Evolutionary conservation across 176 grass and related monocot genomes (phyloP).

Genomic region (Typha latifolia): DNA sequence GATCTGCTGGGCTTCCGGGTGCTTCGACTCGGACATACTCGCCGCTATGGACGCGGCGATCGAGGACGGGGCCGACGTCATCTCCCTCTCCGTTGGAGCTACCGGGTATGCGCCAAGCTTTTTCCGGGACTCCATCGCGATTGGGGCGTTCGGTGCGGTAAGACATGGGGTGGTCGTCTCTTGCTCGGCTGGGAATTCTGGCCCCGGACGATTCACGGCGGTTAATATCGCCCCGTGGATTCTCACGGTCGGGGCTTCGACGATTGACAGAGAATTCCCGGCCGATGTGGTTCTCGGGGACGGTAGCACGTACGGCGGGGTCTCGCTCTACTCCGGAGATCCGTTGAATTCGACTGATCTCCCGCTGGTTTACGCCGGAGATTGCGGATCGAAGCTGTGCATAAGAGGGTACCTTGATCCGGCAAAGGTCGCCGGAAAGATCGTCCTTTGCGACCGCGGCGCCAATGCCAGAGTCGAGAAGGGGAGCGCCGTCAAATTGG

Average conservation of each 20-base stretch:
- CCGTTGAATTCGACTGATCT: conserved; percentile 28
- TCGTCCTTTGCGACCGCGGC: conserved; percentile 66
- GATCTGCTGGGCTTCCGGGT: conserved; percentile 72
- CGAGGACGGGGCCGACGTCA: conserved; percentile 61
- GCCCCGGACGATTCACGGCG: conserved; percentile 48
- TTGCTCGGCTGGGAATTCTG: conserved; percentile 66
- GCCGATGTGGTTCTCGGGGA: conserved; percentile 57
- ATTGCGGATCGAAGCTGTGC: conserved; percentile 55
- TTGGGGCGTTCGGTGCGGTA: conserved; percentile 57
- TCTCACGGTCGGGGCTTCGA: conserved; percentile 68
- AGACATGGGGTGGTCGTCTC: conserved; percentile 65
- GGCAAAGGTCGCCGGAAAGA: conserved; percentile 55
- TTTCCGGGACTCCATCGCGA: conserved; percentile 50
- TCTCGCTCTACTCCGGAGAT: conserved; percentile 56
- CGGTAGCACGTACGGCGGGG: conserved; percentile 34
- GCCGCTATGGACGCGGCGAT: conserved; percentile 69
- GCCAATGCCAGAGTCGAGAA: conserved; percentile 58
- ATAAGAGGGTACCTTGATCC: conserved; percentile 24
- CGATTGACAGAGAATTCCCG: conserved; percentile 63
- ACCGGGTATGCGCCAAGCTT: conserved; percentile 36
- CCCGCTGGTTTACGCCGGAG: conserved; percentile 44
- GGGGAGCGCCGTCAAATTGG: conserved; percentile 45
- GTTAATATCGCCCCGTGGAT: conserved; percentile 81
- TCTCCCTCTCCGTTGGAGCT: conserved; percentile 69
- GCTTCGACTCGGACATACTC: conserved; percentile 80